These are phyloP conservation scores for Orbilia brochopaga DNA, from an alignment of 2,329 filamentous ascomycete genomes.

Conservation along the genomic window DNA sequence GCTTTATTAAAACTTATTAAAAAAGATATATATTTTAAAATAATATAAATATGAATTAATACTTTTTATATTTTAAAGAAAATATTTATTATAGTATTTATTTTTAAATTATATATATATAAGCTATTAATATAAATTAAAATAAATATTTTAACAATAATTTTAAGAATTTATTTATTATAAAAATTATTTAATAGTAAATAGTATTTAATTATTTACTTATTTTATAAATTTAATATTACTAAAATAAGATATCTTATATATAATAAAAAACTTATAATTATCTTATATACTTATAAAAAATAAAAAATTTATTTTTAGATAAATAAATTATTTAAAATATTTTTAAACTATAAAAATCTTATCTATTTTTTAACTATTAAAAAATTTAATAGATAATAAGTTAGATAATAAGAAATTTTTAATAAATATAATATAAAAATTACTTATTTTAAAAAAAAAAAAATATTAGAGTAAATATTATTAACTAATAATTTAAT, in stretches of 20 bases:
- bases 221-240: slow-evolving; percentile 3
- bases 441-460: neutral
- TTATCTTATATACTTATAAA: slow-evolving; percentile 4
- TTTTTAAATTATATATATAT: slow-evolving; percentile 12
- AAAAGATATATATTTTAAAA: neutral
- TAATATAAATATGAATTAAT: neutral
- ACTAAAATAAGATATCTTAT: no score
- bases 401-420: no score
- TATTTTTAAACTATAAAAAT: slow-evolving; percentile 4
- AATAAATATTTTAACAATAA: slow-evolving; percentile 1
- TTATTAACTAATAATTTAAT: neutral
- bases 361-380: neutral
- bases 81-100: no score
- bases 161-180: no score
- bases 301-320: slow-evolving; percentile 11
- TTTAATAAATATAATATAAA: neutral
- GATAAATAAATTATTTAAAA: neutral
- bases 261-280: no score
- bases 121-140: slow-evolving; percentile 2
- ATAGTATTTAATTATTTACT: slow-evolving; percentile 5
- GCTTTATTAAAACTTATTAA: no score
- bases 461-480: neutral
- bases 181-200: slow-evolving; percentile 3
- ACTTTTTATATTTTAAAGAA: slow-evolving; percentile 10
- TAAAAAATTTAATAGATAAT: neutral